These are phyloP conservation scores for Echria macrotheca DNA, from an alignment of 495 filamentous ascomycete species.

Conservation along the genomic window DNA sequence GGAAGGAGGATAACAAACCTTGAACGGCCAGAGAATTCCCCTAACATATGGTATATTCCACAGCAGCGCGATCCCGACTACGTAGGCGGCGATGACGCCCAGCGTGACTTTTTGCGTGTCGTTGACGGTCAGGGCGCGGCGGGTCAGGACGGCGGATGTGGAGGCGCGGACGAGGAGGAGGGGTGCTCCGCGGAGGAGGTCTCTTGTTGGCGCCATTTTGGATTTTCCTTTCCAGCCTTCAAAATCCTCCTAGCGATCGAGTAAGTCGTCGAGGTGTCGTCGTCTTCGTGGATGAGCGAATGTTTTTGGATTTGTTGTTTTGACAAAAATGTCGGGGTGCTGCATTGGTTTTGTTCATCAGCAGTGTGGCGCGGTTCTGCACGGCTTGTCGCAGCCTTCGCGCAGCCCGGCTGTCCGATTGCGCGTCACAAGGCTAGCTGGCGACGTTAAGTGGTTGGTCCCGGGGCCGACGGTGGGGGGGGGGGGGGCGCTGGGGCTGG, in stretches of 20 bases:
- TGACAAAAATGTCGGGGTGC: neutral
- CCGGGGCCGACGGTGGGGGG: neutral
- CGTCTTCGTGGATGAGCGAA: too few species aligned
- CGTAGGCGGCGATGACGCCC: slow-evolving; percentile 57
- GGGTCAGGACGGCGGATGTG: slow-evolving; percentile 17
- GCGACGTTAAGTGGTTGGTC: slow-evolving; percentile 4
- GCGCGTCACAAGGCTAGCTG: slow-evolving; percentile 3
- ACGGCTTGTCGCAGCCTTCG: neutral
- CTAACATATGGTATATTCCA: slow-evolving; percentile 77
- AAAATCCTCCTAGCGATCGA: too few species aligned
- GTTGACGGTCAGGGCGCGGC: slow-evolving; percentile 57
- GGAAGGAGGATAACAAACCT: slow-evolving; percentile 41
- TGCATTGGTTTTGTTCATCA: neutral
- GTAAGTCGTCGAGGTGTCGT: too few species aligned
- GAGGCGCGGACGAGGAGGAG: neutral
- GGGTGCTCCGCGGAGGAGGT: neutral
- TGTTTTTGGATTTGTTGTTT: neutral
- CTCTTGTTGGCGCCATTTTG: slow-evolving; percentile 3
- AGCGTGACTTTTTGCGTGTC: slow-evolving; percentile 69
- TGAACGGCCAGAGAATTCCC: slow-evolving; percentile 76
- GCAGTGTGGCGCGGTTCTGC: slow-evolving; percentile 6
- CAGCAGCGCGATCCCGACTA: slow-evolving; percentile 66
- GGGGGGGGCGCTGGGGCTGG: too few species aligned
- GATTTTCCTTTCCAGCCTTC: neutral
- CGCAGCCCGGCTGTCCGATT: too few species aligned